Evolutionary conservation across 176 grass and related monocot species (phyloP).

Genomic region (Poa pratensis): DNA sequence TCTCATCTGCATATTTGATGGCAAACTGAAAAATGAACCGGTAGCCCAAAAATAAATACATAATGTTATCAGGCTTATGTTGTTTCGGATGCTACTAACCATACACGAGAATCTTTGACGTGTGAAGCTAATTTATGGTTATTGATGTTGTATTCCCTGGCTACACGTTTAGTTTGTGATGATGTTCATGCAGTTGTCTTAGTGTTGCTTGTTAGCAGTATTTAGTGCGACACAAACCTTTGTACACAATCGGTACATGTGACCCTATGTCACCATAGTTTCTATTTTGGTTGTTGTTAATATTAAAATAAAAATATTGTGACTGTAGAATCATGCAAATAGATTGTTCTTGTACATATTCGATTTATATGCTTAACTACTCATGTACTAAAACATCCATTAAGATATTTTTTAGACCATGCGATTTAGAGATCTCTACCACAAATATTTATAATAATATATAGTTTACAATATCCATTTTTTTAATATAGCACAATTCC

Average conservation of each 20-base stretch:
- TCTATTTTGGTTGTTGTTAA: background rate
- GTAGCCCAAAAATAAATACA: no score
- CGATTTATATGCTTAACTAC: no score
- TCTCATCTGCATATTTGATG: no score
- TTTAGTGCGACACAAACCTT: background rate
- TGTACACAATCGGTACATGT: background rate
- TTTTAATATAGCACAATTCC: no score
- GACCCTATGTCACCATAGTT: background rate
- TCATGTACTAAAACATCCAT: no score
- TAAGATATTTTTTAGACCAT: background rate
- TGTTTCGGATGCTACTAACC: no score
- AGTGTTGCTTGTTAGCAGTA: background rate
- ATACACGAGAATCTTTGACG: background rate
- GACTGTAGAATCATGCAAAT: background rate
- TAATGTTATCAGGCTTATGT: background rate
- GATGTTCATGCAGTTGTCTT: background rate
- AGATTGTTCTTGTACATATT: no score
- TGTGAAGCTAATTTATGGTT: background rate
- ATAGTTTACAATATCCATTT: no score
- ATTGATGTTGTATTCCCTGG: fast-evolving
- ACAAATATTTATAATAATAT: no score
- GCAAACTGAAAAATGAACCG: no score
- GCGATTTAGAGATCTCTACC: no score
- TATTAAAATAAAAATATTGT: background rate
- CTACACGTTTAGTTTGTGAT: background rate